Percentiles rank a stretch among this genome's conserved stretches.
Conservation (phyloP, 306 rosid genomes). For the Cicer arietinum region DNA sequence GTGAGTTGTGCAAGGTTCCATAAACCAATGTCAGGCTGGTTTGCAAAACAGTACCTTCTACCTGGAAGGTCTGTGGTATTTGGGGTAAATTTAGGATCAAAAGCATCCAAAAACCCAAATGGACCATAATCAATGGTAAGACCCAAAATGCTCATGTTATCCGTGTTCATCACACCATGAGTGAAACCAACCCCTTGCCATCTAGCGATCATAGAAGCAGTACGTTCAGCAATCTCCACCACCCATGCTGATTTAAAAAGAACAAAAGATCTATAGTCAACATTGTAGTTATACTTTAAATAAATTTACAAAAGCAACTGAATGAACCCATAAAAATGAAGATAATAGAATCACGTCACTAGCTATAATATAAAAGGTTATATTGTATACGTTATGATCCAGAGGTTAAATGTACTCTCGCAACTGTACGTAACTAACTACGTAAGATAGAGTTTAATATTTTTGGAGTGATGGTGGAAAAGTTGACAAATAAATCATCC, state of each 20-base stretch:
- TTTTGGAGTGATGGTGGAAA: background rate
- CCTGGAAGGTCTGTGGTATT: constrained; percentile 99
- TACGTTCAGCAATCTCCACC: constrained; percentile 93
- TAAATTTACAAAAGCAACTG: background rate
- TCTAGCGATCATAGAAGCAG: constrained; percentile 87
- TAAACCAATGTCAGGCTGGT: constrained; percentile 96
- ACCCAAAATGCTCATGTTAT: constrained; percentile 98
- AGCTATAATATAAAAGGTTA: background rate
- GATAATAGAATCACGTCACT: background rate
- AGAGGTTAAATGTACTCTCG: background rate
- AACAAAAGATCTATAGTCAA: constrained; percentile 27
- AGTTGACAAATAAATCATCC: background rate
- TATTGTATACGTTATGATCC: background rate
- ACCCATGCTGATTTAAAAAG: constrained; percentile 73
- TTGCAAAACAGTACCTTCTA: constrained; percentile 97
- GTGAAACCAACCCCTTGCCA: constrained; percentile 99
- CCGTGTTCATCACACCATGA: constrained; percentile 98
- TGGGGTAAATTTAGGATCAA: constrained; percentile 96
- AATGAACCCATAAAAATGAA: background rate
- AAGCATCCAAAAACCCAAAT: constrained; percentile 98
- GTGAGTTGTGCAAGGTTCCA: constrained; percentile 93
- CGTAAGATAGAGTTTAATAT: background rate
- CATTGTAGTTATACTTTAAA: constrained; percentile 16
- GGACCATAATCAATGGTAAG: constrained; percentile 97
- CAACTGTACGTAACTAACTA: background rate